Percentiles rank a stretch among this genome's conserved stretches.
Conservation (phyloP, 2,329 filamentous ascomycete species). For the Diplodia scrobiculata region DNA sequence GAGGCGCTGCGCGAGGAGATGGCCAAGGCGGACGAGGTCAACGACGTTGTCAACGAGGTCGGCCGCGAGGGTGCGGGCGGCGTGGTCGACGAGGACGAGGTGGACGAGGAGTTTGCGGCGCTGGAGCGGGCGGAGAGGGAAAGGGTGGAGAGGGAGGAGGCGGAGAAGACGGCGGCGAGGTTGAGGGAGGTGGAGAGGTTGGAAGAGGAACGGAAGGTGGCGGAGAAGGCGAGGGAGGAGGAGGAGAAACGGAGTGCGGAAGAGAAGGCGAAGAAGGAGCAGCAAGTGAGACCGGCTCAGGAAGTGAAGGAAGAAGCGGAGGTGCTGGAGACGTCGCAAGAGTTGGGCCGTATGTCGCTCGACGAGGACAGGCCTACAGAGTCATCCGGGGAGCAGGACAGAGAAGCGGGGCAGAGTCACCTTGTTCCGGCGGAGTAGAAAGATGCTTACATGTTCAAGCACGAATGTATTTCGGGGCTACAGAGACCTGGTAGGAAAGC, state of each 20-base stretch:
- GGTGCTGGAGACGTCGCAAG: constrained; percentile 17
- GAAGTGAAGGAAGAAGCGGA: not conserved
- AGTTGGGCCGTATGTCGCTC: constrained; percentile 22
- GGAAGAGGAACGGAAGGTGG: constrained; percentile 34
- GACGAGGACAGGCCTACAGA: constrained; percentile 10
- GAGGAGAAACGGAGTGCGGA: not conserved
- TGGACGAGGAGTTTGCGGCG: constrained; percentile 83
- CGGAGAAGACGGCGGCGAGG: constrained; percentile 41
- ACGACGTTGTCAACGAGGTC: constrained; percentile 70
- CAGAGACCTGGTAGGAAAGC: not conserved
- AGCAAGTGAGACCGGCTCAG: not conserved
- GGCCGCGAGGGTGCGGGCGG: constrained; percentile 34
- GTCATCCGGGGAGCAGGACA: not conserved
- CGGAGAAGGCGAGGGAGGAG: constrained; percentile 15
- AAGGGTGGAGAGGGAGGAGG: constrained; percentile 57
- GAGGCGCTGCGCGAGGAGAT: constrained; percentile 78
- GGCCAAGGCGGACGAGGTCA: constrained; percentile 72
- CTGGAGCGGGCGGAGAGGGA: constrained; percentile 73
- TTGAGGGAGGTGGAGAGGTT: constrained; percentile 51
- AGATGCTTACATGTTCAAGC: not conserved
- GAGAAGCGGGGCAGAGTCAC: not conserved
- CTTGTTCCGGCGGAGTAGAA: not conserved
- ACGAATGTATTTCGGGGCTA: not conserved
- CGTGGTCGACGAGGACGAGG: constrained; percentile 73
- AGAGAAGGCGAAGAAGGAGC: not conserved